Conservation (phyloP, 2,329 filamentous ascomycete genomes). For the Cercospora zeina region DNA sequence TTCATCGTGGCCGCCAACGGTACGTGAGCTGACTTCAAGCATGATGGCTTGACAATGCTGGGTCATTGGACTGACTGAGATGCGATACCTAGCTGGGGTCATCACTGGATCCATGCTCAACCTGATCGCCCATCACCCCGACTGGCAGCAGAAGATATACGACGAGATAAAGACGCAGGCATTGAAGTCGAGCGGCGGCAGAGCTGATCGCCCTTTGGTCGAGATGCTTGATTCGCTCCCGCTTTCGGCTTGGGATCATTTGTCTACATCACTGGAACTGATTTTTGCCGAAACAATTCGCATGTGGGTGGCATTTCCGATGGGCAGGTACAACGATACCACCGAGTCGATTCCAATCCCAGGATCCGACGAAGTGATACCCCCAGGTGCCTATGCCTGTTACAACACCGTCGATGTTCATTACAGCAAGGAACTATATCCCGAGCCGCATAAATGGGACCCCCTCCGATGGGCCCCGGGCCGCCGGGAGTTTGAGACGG, state of each 20-base stretch:
- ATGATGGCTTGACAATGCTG: no score
- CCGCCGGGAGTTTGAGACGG: neutral
- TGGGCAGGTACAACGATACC: neutral
- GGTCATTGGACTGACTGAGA: no score
- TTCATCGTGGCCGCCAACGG: neutral
- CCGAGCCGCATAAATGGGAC: neutral
- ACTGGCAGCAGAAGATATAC: no score
- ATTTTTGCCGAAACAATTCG: neutral
- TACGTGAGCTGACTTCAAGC: no score
- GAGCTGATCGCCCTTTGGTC: neutral
- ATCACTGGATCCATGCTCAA: no score
- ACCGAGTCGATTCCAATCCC: neutral
- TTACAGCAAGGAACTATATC: slow-evolving; percentile 30
- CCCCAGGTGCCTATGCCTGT: slow-evolving; percentile 24
- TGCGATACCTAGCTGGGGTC: no score
- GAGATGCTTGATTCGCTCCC: neutral
- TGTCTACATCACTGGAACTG: neutral
- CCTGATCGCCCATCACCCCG: no score
- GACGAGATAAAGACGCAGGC: no score
- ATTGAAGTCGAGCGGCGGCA: no score
- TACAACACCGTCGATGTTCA: slow-evolving; percentile 35
- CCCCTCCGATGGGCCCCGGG: neutral
- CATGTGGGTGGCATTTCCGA: neutral
- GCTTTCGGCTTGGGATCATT: neutral
- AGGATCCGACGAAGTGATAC: slow-evolving; percentile 32